Evolutionary conservation across 2,329 filamentous ascomycete genomes (phyloP), one percentile per base, ranked within the genome.

Genomic region (Venturia nashicola): DNA sequence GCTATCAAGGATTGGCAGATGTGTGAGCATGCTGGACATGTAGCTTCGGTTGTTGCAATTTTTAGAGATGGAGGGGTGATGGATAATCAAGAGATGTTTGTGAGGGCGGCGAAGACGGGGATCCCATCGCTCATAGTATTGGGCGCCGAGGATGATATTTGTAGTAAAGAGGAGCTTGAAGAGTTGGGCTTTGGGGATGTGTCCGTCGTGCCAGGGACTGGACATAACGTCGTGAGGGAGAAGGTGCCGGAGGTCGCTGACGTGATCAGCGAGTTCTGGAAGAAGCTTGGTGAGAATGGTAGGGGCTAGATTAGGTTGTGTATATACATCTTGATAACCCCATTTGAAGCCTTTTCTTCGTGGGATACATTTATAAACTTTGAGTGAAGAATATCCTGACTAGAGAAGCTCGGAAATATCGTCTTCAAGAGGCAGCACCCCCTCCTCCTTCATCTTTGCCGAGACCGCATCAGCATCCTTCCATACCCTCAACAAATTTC

Each of bases 401-500:
- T 23, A 14, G n/a, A 36, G 27, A 36, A 27, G 32, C 51, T 36
- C 27, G 32, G 27, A n/a, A 34, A 78, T 64, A 8, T 76, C 71
- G 65, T 81, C 79, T 65, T 80, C 78, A 36, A 79, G 61, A 14
- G 79, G 78, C 55, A 73, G 62, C 40, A 72, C 73, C 3, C 51
- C 51, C 48, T 73, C 71, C 65, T 72, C 74, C 74, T 90, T 87
- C 76, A 96, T 72, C 72, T 82, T 76, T 54, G 77, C 77, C 6
- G 90, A 88, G 46, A 95, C 86, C 32, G 75, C 77, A 67, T 97
- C 92, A 1, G 88, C 90, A 36, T 88, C 87, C 64, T 77, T 81
- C 92, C 91, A 96, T 6, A 97, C 91, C 23, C 92, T 84, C 65
- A 97, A 74, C 2, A 96, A 67, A 72, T 97, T 97, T 3, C 86